Base-by-base conservation (phyloP, 306 rosid genomes). In the Hippophae gyantsensis region DNA sequence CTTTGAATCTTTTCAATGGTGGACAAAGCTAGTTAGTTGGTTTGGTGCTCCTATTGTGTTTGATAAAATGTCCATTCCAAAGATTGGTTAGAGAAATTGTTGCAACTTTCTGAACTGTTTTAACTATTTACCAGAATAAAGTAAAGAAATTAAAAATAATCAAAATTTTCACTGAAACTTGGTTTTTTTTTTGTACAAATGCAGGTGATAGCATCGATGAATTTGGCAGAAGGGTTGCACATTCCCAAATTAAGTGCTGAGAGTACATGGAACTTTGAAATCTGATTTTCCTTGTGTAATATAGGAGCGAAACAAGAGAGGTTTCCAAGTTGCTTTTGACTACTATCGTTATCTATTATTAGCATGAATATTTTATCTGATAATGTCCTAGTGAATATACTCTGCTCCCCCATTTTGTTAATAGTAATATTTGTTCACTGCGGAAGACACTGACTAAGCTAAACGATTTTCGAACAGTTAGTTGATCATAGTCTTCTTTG, bases 171-270 rank as follows among this genome's bases (percentile, higher is more conserved):
- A 10, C 7, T 47, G 5, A 47, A 1, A 47, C 5, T 47, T 47
- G 51, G 1, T 47, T 10, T 47, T 18, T 0, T 18, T 46, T 47
- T n/a, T 47, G 51, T 48, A 46, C 42, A 10, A 32, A n/a, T 13
- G 7, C 66, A 62, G 66, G 18, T 62, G 52, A 38, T 57, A 23
- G 57, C 67, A 13, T 13, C 57, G 9, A 40, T 62, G 67, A 62
- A 62, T 51, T 62, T 62, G 57, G 50, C 32, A 38, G 67, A 62
- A 44, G 67, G 67, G n/a, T 62, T 62, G 57, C 41, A 62, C 57
- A 6, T 62, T 14, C 67, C 58, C 4, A 62, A 62, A 48, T 27
- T 62, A 8, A 51, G 45, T n/a, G 66, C 66, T n/a, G 57, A 62
- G 48, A 62, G 66, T 41, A 62, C 67, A 8, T 62, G 67, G 67